A percentile compares a stretch with the other conserved stretches of the same genome.
Evolutionary conservation across 2,329 filamentous ascomycete genomes (phyloP).

Genomic region (Fusarium tuaranense): DNA sequence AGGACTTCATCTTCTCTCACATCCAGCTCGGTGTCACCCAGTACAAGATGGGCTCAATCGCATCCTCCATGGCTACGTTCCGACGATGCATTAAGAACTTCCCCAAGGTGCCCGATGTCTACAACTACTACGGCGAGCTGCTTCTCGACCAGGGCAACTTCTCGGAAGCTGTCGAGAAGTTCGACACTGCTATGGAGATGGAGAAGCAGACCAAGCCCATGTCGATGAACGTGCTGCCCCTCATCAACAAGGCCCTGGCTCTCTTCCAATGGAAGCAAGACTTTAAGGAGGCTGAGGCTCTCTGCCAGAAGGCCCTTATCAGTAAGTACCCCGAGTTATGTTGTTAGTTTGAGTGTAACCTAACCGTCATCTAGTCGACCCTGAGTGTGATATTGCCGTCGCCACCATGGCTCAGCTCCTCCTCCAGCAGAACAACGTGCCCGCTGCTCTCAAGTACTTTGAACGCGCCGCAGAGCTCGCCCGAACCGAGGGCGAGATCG

Average conservation of each 20-base stretch:
- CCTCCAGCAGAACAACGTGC: conserved; percentile 97
- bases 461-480: conserved; percentile 95
- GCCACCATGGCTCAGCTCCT: conserved; percentile 98
- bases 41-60: conserved; percentile 99
- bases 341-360: conserved; percentile 32
- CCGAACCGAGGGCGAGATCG: conserved; percentile 92
- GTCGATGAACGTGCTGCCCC: conserved; percentile 95
- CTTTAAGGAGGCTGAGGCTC: conserved; percentile 91
- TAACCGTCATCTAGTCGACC: conserved; percentile 77
- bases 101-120: conserved; percentile 94
- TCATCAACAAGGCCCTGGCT: conserved; percentile 98
- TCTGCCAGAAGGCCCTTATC: conserved; percentile 97
- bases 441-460: conserved; percentile 95
- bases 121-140: conserved; percentile 99
- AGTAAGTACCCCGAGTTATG: conserved; percentile 70
- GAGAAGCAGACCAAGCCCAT: conserved; percentile 94
- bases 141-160: conserved; percentile 97
- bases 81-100: conserved; percentile 98
- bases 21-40: conserved; percentile 99
- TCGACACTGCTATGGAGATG: conserved; percentile 98
- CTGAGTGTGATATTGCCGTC: conserved; percentile 98
- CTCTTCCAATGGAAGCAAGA: conserved; percentile 99
- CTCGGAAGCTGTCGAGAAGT: conserved; percentile 95
- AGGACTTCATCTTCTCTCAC: conserved; percentile 98
- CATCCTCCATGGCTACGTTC: conserved; percentile 98